These are phyloP conservation scores for Ogataea sp. DNA, from an alignment of 805 yeast genomes.

Conservation along the genomic window DNA sequence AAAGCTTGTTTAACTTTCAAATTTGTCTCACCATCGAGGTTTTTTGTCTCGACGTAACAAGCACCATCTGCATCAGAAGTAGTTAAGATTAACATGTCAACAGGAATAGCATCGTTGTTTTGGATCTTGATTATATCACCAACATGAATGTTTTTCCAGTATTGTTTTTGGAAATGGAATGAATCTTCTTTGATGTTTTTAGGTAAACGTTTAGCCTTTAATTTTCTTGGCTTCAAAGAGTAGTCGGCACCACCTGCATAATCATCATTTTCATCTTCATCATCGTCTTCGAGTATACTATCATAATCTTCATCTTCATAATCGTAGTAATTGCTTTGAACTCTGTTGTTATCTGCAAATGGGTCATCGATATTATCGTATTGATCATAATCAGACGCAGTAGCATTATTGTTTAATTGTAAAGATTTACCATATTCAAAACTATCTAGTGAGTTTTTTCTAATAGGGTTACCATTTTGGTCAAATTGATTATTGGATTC, in stretches of 20 bases:
- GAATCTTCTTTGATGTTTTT: conserved; percentile 6
- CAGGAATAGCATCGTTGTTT: conserved; percentile 74
- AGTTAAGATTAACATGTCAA: conserved; percentile 57
- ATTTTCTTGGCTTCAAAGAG: conserved; percentile 15
- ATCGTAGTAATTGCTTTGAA: background rate
- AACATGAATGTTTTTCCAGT: conserved; percentile 64
- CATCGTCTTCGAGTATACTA: conserved; percentile 36
- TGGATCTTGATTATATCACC: conserved; percentile 69
- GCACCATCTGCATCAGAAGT: conserved; percentile 62
- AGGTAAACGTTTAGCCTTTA: conserved; percentile 25
- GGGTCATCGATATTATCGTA: conserved; percentile 2
- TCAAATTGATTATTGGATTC: background rate
- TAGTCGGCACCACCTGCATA: conserved; percentile 1
- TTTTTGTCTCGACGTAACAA: conserved; percentile 63
- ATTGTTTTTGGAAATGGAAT: conserved; percentile 6
- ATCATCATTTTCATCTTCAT: conserved; percentile 1
- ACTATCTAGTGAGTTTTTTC: conserved; percentile 23
- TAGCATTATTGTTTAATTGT: conserved; percentile 32
- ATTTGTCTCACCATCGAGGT: conserved; percentile 71
- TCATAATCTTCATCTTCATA: conserved; percentile 5
- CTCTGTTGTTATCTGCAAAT: conserved; percentile 2
- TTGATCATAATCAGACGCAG: conserved; percentile 53
- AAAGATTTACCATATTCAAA: conserved; percentile 23
- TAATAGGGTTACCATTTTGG: background rate
- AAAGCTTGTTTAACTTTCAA: conserved; percentile 52